phyloP scores from a whole-genome alignment of 345 rosid species.

The Citrus cavaleriei region DNA sequence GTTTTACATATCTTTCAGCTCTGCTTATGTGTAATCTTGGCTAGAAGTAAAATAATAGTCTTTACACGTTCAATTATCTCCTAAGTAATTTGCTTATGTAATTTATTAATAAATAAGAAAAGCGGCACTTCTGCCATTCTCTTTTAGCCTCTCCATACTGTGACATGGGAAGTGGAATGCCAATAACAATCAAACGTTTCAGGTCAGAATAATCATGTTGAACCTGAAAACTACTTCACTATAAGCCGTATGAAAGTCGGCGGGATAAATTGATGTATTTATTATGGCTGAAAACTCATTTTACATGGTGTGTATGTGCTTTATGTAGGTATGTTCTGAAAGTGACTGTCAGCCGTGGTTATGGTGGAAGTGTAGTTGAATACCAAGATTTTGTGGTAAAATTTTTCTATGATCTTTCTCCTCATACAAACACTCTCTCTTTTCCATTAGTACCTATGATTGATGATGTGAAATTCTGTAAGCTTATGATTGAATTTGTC shows the following conservation, averaged over 20 bases:
- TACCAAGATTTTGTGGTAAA: conserved; percentile 90
- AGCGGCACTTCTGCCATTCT: background rate
- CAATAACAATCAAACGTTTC: background rate
- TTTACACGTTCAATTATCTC: too few species aligned
- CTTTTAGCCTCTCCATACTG: background rate
- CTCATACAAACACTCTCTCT: background rate
- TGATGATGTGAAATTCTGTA: background rate
- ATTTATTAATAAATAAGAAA: background rate
- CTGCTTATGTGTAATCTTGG: background rate
- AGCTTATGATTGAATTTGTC: background rate
- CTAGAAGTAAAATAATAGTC: background rate
- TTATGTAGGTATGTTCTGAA: conserved; percentile 80
- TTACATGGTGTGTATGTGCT: conserved; percentile 10
- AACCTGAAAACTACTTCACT: background rate
- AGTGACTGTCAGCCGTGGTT: conserved; percentile 87
- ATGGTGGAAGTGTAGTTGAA: conserved; percentile 89
- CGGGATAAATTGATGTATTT: background rate
- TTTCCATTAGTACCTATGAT: background rate
- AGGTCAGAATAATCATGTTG: background rate
- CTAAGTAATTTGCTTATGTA: background rate
- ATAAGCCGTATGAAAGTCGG: background rate
- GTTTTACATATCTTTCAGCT: background rate
- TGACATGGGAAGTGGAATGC: background rate
- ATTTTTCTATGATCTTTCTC: conserved; percentile 1
- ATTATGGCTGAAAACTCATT: background rate